phyloP scores from a whole-genome alignment of 179 eudicot genomes.

The Silene noctiflora region DNA sequence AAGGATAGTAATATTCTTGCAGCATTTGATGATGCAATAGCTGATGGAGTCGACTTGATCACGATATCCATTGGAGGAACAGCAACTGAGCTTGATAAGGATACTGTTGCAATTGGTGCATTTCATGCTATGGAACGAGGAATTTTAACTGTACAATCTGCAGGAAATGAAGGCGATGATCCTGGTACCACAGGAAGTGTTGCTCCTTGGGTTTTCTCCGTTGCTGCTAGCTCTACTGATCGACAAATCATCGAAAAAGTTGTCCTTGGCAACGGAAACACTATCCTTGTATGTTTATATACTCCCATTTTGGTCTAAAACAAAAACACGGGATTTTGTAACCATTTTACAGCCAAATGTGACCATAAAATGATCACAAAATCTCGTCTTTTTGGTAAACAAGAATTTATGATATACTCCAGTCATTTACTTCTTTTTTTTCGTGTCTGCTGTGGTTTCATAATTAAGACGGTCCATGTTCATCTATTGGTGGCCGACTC shows the following conservation, averaged over 20 bases:
- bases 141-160: constrained; percentile 41
- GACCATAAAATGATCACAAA: no score
- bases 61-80: constrained; percentile 41
- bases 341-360: no score
- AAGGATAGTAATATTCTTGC: constrained; percentile 35
- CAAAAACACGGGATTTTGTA: no score
- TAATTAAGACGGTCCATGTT: no score
- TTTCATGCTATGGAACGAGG: constrained; percentile 59
- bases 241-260: constrained; percentile 36
- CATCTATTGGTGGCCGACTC: no score
- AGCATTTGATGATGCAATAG: constrained; percentile 61
- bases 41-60: constrained; percentile 62
- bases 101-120: constrained; percentile 48
- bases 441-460: not conserved
- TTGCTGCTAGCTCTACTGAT: constrained; percentile 55
- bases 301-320: no score
- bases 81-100: constrained; percentile 14
- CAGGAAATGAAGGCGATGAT: constrained; percentile 45
- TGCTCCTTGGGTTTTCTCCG: constrained; percentile 59
- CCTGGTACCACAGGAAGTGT: constrained; percentile 21
- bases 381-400: no score
- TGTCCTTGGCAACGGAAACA: constrained; percentile 40
- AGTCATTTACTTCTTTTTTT: not conserved
- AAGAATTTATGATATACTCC: no score
- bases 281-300: constrained; percentile 19